phyloP scores from a whole-genome alignment of 169 alveolate species.

The Theileria sp. region DNA sequence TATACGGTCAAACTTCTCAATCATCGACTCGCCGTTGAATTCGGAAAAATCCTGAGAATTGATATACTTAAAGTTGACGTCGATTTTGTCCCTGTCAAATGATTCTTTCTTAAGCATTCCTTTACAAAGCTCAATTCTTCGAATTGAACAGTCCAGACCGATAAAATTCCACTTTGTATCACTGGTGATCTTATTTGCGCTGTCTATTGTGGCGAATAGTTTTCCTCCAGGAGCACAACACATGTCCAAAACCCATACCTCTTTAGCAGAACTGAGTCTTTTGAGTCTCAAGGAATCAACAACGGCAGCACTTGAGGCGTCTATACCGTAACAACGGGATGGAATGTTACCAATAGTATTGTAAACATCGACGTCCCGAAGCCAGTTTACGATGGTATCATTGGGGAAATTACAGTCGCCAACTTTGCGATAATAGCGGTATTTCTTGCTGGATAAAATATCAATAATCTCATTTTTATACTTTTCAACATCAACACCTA shows the following conservation, averaged over 20 bases:
- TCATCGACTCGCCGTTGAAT: slow-evolving; percentile 40
- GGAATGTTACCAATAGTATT: slow-evolving; percentile 19
- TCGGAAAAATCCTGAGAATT: slow-evolving; percentile 47
- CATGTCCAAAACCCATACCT: slow-evolving; percentile 87
- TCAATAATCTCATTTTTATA: slow-evolving; percentile 25
- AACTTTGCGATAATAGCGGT: slow-evolving; percentile 46
- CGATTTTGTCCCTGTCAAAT: slow-evolving; percentile 53
- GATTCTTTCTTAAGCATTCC: slow-evolving; percentile 85
- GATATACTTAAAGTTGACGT: slow-evolving; percentile 24
- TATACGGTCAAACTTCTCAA: slow-evolving; percentile 88
- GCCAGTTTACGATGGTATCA: slow-evolving; percentile 40
- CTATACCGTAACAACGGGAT: slow-evolving; percentile 40
- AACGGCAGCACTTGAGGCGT: slow-evolving; percentile 68
- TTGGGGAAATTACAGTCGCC: background rate
- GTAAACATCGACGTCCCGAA: slow-evolving; percentile 56
- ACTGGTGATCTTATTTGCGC: slow-evolving; percentile 77
- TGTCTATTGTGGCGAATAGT: slow-evolving; percentile 87
- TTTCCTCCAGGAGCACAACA: slow-evolving; percentile 99
- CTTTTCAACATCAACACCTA: slow-evolving; percentile 39
- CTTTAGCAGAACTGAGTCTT: slow-evolving; percentile 11
- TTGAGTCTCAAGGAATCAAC: slow-evolving; percentile 55
- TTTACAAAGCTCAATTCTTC: slow-evolving; percentile 86
- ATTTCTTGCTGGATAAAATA: slow-evolving; percentile 16
- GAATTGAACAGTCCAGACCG: slow-evolving; percentile 90
- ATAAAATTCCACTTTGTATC: slow-evolving; percentile 83